Percentiles rank a stretch among this genome's conserved stretches.
phyloP scores from a whole-genome alignment of 2,329 filamentous ascomycete genomes.

The Thielaviopsis ethacetica region DNA sequence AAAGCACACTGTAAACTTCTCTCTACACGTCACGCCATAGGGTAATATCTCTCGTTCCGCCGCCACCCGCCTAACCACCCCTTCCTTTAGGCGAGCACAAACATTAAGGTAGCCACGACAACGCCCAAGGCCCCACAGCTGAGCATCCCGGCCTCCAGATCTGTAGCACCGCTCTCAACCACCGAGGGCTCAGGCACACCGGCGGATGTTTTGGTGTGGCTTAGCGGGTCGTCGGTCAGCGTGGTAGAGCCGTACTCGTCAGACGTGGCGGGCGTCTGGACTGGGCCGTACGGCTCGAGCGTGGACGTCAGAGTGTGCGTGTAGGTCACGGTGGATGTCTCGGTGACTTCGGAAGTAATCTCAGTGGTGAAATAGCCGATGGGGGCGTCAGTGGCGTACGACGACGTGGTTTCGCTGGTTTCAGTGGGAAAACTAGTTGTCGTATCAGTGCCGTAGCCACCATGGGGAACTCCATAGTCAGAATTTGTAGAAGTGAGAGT shows the following conservation, averaged over 20 bases:
- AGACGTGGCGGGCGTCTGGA: neutral
- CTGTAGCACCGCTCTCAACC: neutral
- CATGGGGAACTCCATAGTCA: neutral
- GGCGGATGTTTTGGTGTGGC: neutral
- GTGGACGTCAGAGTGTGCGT: neutral
- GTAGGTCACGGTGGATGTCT: neutral
- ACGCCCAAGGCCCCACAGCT: neutral
- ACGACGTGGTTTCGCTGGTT: neutral
- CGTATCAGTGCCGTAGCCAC: neutral
- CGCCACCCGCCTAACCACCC: neutral
- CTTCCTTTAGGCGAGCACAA: slow-evolving; percentile 1
- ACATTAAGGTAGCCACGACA: neutral
- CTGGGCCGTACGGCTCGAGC: neutral
- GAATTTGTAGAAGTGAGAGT: neutral
- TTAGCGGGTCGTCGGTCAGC: neutral
- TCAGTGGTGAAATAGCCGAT: neutral
- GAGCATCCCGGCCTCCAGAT: neutral
- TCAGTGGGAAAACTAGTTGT: neutral
- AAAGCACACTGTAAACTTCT: neutral
- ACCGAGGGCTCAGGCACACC: neutral
- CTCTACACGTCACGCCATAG: neutral
- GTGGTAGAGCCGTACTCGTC: neutral
- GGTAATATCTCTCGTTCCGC: neutral
- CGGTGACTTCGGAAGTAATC: neutral
- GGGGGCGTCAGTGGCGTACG: neutral